A percentile compares a stretch with the other conserved stretches of the same genome.
phyloP scores from a whole-genome alignment of 1,284 basidiomycete species.

The Malassezia japonica region DNA sequence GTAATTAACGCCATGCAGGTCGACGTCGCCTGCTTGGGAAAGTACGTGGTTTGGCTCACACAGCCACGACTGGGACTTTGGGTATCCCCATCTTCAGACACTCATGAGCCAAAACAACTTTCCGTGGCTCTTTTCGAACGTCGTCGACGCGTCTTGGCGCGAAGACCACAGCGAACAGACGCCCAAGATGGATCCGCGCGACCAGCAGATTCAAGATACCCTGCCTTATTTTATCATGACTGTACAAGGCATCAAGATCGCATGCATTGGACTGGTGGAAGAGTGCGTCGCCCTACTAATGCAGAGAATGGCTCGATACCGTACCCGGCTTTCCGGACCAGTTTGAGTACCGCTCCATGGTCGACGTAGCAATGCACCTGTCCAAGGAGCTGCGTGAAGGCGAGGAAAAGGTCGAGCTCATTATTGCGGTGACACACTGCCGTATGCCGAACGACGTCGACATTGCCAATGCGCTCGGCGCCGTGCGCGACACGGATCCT shows the following conservation, averaged over 20 bases:
- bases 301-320: slow-evolving; percentile 71
- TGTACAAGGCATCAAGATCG: slow-evolving; percentile 61
- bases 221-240: slow-evolving; percentile 57
- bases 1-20: slow-evolving; percentile 27
- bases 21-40: slow-evolving; percentile 55
- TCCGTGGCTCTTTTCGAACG: slow-evolving; percentile 22
- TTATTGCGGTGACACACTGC: slow-evolving; percentile 73
- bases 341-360: slow-evolving; percentile 53
- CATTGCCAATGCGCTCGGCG: slow-evolving; percentile 57
- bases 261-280: slow-evolving; percentile 72
- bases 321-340: slow-evolving; percentile 68
- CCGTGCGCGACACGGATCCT: slow-evolving; percentile 50
- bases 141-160: slow-evolving; percentile 63
- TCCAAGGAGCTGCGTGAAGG: slow-evolving; percentile 66
- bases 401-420: slow-evolving; percentile 60
- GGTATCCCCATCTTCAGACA: slow-evolving; percentile 22
- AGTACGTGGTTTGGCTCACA: slow-evolving; percentile 1
- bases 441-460: slow-evolving; percentile 58
- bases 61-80: slow-evolving; percentile 32
- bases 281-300: slow-evolving; percentile 53
- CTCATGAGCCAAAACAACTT: slow-evolving; percentile 22
- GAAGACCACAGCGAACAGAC: slow-evolving; percentile 50
- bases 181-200: slow-evolving; percentile 55
- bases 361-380: slow-evolving; percentile 48
- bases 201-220: slow-evolving; percentile 28